Percentiles rank a stretch among this genome's conserved stretches.
These are phyloP conservation scores for Pichia cactophila DNA, from an alignment of 1,139 yeast species.

Conservation along the genomic window DNA sequence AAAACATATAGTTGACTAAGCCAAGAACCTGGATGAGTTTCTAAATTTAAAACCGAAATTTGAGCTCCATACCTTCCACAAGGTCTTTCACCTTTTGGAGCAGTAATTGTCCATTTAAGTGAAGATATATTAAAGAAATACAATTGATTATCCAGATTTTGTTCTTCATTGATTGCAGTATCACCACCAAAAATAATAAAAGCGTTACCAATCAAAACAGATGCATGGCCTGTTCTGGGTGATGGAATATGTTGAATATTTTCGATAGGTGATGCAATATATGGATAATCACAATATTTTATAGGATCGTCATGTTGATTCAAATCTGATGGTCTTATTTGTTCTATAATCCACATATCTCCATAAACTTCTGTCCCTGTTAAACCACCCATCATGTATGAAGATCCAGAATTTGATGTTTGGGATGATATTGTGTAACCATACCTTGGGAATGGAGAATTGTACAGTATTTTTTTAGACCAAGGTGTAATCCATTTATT, in stretches of 20 bases:
- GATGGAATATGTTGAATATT: conserved; percentile 72
- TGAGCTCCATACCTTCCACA: conserved; percentile 94
- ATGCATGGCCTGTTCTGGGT: conserved; percentile 94
- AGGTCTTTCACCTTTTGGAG: conserved; percentile 77
- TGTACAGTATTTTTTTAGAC: conserved; percentile 60
- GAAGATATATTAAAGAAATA: conserved; percentile 88
- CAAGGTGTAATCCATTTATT: conserved; percentile 49
- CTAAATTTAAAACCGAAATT: conserved; percentile 35
- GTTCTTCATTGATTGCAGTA: conserved; percentile 68
- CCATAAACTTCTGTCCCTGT: conserved; percentile 91
- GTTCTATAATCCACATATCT: conserved; percentile 78
- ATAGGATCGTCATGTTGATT: background rate
- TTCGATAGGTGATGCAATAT: conserved; percentile 59
- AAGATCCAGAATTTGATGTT: conserved; percentile 72
- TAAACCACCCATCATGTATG: conserved; percentile 90
- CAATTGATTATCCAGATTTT: conserved; percentile 78
- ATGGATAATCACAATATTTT: conserved; percentile 24
- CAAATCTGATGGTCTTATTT: conserved; percentile 29
- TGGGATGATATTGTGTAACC: conserved; percentile 82
- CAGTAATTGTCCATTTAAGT: conserved; percentile 83
- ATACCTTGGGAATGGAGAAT: conserved; percentile 90
- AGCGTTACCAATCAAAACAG: conserved; percentile 90
- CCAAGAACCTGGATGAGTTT: conserved; percentile 25
- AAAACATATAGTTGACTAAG: conserved; percentile 54
- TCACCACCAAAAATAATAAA: conserved; percentile 96